Evolutionary conservation across 306 rosid genomes (phyloP).

Genomic region (Casuarina equisetifolia): DNA sequence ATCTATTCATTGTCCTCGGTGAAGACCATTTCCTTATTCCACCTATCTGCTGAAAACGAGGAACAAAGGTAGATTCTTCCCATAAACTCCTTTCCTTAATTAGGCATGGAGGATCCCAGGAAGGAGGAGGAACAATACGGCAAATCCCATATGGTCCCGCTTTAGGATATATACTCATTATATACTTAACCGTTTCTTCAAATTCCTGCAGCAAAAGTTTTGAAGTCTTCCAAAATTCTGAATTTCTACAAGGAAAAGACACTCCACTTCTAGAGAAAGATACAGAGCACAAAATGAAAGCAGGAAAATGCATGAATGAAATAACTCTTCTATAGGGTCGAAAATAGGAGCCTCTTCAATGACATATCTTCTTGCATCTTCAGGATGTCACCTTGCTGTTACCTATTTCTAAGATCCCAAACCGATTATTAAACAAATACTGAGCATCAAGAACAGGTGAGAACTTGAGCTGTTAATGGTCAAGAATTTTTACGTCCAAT

Average conservation of each 20-base stretch:
- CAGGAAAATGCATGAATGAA: conserved; percentile 13
- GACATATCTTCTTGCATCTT: conserved; percentile 54
- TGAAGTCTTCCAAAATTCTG: conserved; percentile 24
- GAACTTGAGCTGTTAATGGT: conserved; percentile 9
- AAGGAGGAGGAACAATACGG: conserved; percentile 78
- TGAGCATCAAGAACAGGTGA: conserved; percentile 10
- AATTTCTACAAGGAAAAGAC: conserved; percentile 17
- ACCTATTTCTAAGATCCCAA: conserved; percentile 54
- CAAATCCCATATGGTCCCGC: conserved; percentile 79
- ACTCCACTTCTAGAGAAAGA: conserved; percentile 22
- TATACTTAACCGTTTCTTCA: conserved; percentile 58
- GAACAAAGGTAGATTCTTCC: conserved; percentile 54
- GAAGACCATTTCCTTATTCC: conserved; percentile 48
- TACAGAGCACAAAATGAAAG: conserved; percentile 26
- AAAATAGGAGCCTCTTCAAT: conserved; percentile 67
- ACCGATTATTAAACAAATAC: conserved; percentile 16
- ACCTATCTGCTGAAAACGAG: conserved; percentile 66
- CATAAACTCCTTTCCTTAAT: conserved; percentile 42
- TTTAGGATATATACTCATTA: conserved; percentile 59
- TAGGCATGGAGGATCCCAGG: conserved; percentile 61
- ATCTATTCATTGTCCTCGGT: conserved; percentile 24
- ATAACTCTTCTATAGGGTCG: conserved; percentile 78
- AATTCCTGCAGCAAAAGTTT: conserved; percentile 63
- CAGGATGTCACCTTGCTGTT: conserved; percentile 76
- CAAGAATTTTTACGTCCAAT: conserved; percentile 22